Evolutionary conservation across 1,284 basidiomycete genomes (phyloP).

Genomic region (Earliella scabrosa): DNA sequence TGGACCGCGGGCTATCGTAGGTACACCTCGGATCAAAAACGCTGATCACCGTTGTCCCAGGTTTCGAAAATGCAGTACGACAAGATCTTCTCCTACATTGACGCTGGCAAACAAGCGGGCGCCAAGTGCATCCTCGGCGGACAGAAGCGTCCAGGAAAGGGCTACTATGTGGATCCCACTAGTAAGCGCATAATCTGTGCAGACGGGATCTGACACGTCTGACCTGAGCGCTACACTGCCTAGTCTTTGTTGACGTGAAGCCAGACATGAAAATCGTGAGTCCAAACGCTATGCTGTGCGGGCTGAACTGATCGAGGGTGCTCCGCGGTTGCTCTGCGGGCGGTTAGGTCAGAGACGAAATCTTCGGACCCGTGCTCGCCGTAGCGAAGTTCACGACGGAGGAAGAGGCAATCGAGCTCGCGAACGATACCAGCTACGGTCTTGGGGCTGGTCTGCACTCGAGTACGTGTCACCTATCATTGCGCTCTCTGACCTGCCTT

Average conservation of each 20-base stretch:
- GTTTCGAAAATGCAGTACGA: constrained; percentile 88
- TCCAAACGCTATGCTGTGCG: constrained; percentile 2
- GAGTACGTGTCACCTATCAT: constrained; percentile 49
- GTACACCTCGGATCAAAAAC: too few relatives aligned
- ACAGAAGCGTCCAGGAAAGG: constrained; percentile 67
- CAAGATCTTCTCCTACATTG: constrained; percentile 89
- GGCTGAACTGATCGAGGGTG: not conserved
- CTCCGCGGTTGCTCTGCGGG: not conserved
- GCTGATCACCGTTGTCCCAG: constrained; percentile 44
- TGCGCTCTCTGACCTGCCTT: not conserved
- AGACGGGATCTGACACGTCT: too few relatives aligned
- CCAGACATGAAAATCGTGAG: constrained; percentile 81
- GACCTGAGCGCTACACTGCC: too few relatives aligned
- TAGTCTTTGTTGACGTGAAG: constrained; percentile 79
- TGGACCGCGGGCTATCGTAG: too few relatives aligned
- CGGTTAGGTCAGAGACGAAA: constrained; percentile 77
- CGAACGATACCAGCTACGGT: constrained; percentile 87
- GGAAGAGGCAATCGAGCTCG: constrained; percentile 77
- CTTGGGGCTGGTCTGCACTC: constrained; percentile 90
- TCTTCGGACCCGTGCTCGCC: constrained; percentile 85
- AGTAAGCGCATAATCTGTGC: constrained; percentile 57
- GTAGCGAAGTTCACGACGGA: constrained; percentile 82
- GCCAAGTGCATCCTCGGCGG: constrained; percentile 85
- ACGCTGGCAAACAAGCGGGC: constrained; percentile 84
- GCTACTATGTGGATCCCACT: constrained; percentile 79